phyloP scores from a whole-genome alignment of 441 rosid species.

The Gossypium schwendimanii region DNA sequence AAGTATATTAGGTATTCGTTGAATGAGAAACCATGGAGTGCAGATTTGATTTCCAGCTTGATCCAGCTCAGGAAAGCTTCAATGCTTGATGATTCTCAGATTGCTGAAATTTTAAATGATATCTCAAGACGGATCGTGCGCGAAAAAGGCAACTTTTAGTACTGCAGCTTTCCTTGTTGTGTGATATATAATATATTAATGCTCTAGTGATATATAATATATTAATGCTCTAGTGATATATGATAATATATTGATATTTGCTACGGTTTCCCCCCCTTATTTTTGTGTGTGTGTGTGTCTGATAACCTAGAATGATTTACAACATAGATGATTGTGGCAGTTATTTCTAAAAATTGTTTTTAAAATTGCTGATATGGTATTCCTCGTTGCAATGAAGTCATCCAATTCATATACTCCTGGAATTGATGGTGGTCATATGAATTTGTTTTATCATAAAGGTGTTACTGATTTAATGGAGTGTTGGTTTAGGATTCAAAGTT shows the following conservation, averaged over 20 bases:
- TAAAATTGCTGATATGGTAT: neutral
- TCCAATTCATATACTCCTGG: neutral
- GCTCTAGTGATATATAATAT: neutral
- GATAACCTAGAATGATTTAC: neutral
- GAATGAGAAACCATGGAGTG: conserved; percentile 89
- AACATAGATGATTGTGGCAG: neutral
- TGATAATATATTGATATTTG: neutral
- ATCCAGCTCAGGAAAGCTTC: conserved; percentile 71
- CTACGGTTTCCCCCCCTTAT: neutral
- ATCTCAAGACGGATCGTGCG: conserved; percentile 73
- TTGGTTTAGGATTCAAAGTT: neutral
- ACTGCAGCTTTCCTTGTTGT: neutral
- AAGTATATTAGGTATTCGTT: conserved; percentile 78
- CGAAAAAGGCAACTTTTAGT: conserved; percentile 51
- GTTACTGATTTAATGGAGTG: neutral
- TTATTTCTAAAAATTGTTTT: neutral
- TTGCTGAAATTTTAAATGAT: conserved; percentile 70
- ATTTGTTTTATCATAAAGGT: neutral
- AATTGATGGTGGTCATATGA: neutral
- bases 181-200: neutral
- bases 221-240: too few species aligned
- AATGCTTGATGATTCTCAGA: conserved; percentile 56
- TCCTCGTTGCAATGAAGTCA: neutral
- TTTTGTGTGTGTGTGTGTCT: neutral
- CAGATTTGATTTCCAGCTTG: conserved; percentile 53